A percentile compares a stretch with the other conserved stretches of the same genome.
phyloP scores from a whole-genome alignment of 1,139 yeast species.

The Tardiomyces digboiensis region DNA sequence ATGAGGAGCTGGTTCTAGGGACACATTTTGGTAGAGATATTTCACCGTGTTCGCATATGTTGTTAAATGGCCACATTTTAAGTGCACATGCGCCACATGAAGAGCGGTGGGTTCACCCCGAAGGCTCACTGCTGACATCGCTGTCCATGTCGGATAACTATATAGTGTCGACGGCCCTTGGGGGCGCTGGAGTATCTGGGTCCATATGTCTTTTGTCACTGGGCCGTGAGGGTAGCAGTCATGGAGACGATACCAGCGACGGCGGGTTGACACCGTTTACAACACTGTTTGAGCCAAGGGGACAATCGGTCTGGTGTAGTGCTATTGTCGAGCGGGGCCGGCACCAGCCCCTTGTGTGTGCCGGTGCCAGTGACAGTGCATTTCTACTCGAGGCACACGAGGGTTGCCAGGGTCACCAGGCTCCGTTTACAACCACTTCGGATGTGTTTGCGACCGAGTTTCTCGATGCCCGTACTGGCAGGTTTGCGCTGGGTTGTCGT shows the following conservation, averaged over 20 bases:
- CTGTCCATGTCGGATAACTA: conserved; percentile 1
- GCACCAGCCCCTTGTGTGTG: conserved; percentile 1
- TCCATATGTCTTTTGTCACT: background rate
- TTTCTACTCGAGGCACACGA: background rate
- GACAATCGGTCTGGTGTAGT: background rate
- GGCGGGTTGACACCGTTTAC: background rate
- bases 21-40: background rate
- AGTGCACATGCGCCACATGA: background rate
- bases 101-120: background rate
- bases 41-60: background rate
- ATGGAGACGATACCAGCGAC: background rate
- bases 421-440: background rate
- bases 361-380: background rate
- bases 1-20: background rate
- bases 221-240: background rate
- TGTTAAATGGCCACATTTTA: background rate
- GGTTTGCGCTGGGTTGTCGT: background rate
- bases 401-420: background rate
- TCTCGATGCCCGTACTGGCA: background rate
- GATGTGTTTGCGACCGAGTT: background rate
- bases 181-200: background rate
- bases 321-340: background rate
- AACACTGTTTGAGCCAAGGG: background rate
- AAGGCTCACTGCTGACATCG: background rate
- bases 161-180: background rate